Conservation (phyloP, 139 green algal genomes). For the Chlamydomonas schloesseri region DNA sequence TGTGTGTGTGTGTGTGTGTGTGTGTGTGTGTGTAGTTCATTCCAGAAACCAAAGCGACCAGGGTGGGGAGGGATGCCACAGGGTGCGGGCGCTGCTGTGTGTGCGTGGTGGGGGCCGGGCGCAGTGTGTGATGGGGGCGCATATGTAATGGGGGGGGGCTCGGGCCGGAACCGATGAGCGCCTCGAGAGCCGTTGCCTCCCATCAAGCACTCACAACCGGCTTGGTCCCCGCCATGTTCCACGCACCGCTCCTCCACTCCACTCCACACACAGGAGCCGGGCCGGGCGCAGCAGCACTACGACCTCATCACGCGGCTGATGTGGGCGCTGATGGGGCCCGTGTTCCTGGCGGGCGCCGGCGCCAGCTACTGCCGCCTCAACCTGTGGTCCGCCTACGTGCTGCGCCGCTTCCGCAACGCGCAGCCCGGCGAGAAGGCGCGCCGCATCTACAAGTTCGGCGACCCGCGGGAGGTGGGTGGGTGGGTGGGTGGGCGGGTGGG, state of each 20-base stretch:
- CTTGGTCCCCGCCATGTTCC: no score
- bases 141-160: no score
- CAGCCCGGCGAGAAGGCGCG: slow-evolving; percentile 39
- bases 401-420: slow-evolving; percentile 32
- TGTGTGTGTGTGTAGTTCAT: no score
- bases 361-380: slow-evolving; percentile 26
- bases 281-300: not conserved
- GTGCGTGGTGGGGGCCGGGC: no score
- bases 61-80: not conserved
- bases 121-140: no score
- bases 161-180: no score
- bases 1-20: not conserved
- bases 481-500: not conserved
- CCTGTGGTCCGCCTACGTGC: slow-evolving; percentile 33
- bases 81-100: no score
- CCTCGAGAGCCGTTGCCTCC: no score
- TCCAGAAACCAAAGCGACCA: no score
- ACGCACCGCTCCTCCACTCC: no score
- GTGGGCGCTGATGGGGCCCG: slow-evolving; percentile 22
- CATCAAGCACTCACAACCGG: no score
- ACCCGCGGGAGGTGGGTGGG: slow-evolving; percentile 55
- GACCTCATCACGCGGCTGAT: slow-evolving; percentile 1
- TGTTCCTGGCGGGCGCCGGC: slow-evolving; percentile 18
- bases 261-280: not conserved
- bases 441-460: slow-evolving; percentile 60